These are phyloP conservation scores for Cutaneotrichosporon arboriforme DNA, from an alignment of 1,284 basidiomycete genomes.

Conservation along the genomic window DNA sequence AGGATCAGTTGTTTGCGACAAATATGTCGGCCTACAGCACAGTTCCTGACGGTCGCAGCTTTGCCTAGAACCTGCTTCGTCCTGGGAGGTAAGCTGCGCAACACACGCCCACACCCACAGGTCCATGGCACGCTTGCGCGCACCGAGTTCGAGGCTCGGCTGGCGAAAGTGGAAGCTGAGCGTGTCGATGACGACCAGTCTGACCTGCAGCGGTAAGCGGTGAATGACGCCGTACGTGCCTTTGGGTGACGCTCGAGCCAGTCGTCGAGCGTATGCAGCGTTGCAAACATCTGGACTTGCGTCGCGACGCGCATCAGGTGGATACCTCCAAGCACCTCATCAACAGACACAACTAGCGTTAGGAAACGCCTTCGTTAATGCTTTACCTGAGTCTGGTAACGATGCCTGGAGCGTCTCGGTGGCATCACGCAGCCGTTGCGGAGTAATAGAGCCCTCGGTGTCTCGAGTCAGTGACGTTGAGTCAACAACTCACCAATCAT, in stretches of 20 bases:
- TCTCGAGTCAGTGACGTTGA: conserved; percentile 25
- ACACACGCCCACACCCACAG: conserved; percentile 22
- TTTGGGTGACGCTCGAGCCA: conserved; percentile 41
- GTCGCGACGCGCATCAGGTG: conserved; percentile 42
- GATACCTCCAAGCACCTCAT: conserved; percentile 30
- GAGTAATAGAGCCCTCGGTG: conserved; percentile 41
- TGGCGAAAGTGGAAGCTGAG: conserved; percentile 46
- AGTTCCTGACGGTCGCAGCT: conserved; percentile 34
- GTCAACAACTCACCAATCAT: conserved; percentile 32
- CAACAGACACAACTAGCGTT: neutral
- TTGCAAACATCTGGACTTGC: conserved; percentile 44
- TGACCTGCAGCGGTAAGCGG: conserved; percentile 28
- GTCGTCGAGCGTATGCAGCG: conserved; percentile 39
- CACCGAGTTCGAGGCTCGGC: conserved; percentile 33
- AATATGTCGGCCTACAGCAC: conserved; percentile 29
- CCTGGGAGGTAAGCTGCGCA: conserved; percentile 19
- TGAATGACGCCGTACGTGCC: conserved; percentile 17
- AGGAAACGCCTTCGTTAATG: no score
- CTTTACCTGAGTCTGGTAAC: neutral
- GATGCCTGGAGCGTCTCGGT: conserved; percentile 17
- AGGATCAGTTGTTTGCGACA: conserved; percentile 3
- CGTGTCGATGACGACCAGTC: conserved; percentile 45
- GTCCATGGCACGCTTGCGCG: conserved; percentile 37
- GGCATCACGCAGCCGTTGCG: conserved; percentile 28
- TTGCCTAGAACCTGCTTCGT: conserved; percentile 40